A percentile compares a stretch with the other conserved stretches of the same genome.
Evolutionary conservation across 2,329 filamentous ascomycete genomes (phyloP).

Genomic region (Lachnellula willkommii): DNA sequence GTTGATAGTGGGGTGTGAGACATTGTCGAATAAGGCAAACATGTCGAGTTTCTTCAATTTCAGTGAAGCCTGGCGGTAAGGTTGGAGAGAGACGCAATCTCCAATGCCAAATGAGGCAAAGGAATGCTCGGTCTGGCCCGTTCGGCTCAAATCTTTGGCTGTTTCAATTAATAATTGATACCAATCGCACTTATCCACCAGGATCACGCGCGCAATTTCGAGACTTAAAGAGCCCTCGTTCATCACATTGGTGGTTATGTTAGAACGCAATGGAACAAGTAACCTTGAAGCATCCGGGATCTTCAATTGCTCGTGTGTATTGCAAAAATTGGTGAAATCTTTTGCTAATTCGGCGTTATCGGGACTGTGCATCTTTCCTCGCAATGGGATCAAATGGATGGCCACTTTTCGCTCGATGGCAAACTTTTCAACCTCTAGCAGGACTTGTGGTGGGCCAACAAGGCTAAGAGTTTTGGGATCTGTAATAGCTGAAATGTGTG

Average conservation of each 20-base stretch:
- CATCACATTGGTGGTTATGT: background rate
- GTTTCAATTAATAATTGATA: slow-evolving; percentile 2
- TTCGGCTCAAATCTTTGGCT: slow-evolving; percentile 1
- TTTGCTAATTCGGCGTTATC: slow-evolving; percentile 3
- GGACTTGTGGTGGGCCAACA: background rate
- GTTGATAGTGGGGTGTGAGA: too few relatives aligned
- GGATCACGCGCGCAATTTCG: background rate
- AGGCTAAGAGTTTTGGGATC: slow-evolving; percentile 1
- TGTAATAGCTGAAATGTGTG: slow-evolving; percentile 2
- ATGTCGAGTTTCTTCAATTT: too few relatives aligned
- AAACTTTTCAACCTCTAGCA: slow-evolving; percentile 3
- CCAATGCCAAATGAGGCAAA: background rate
- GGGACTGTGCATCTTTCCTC: slow-evolving; percentile 13
- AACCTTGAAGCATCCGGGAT: background rate
- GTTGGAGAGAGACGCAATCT: slow-evolving; percentile 1
- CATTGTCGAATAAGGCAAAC: too few relatives aligned
- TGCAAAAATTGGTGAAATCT: background rate
- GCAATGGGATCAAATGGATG: slow-evolving; percentile 7
- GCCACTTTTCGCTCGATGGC: background rate
- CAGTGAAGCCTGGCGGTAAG: too few relatives aligned
- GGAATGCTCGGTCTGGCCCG: background rate
- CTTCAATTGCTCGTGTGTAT: background rate
- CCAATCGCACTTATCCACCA: slow-evolving; percentile 12
- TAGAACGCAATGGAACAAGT: background rate
- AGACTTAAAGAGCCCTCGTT: background rate